Evolutionary conservation across 176 grass and related monocot species (phyloP).

Genomic region (Aegilops speltoides): DNA sequence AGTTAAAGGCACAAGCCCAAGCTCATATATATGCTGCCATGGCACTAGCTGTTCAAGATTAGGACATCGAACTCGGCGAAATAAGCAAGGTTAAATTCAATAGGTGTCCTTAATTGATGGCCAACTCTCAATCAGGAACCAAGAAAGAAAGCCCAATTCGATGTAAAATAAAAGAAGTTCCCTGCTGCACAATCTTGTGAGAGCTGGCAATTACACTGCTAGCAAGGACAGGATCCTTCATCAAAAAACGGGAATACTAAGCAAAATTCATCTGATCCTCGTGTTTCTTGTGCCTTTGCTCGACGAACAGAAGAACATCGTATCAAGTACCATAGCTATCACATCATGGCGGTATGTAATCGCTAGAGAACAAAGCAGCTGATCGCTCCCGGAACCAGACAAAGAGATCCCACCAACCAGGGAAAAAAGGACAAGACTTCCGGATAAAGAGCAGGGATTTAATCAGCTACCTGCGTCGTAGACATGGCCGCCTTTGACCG

Average conservation of each 20-base stretch:
- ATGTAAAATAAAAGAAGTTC: too few species aligned
- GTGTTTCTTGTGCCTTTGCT: too few species aligned
- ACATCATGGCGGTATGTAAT: constrained; percentile 7
- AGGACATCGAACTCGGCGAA: background rate
- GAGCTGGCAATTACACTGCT: background rate
- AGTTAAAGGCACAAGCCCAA: background rate
- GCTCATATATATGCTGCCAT: background rate
- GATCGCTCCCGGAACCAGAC: constrained; percentile 19
- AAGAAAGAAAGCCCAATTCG: background rate
- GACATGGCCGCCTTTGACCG: constrained; percentile 69
- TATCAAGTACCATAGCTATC: background rate
- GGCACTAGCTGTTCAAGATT: background rate
- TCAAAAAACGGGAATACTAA: background rate
- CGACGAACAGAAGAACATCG: too few species aligned
- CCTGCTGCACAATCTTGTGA: too few species aligned
- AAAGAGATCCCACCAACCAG: constrained; percentile 26
- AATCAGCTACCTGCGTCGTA: constrained; percentile 65
- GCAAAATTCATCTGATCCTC: background rate
- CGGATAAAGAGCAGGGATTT: background rate
- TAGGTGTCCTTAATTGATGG: background rate
- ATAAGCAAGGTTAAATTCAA: background rate
- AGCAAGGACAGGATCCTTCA: background rate
- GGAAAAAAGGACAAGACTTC: background rate
- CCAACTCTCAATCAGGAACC: background rate
- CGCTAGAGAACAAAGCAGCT: constrained; percentile 28